phyloP scores from a whole-genome alignment of 805 yeast genomes.

The Myxozyma mucilagina region DNA sequence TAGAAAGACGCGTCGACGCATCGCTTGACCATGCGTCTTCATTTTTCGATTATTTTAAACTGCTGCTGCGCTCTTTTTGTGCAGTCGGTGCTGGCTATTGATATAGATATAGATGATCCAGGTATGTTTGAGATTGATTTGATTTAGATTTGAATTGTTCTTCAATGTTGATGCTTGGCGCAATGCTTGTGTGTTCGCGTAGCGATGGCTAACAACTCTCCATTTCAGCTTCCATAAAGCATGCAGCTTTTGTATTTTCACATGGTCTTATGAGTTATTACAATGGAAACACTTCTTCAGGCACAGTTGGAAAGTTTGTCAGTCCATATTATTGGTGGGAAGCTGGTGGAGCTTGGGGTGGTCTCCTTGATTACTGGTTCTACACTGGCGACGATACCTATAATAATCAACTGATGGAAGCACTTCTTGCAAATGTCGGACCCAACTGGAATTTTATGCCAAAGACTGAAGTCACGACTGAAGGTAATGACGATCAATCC shows the following conservation, averaged over 20 bases:
- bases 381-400: constrained; percentile 71
- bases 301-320: constrained; percentile 82
- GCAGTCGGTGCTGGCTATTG: constrained; percentile 8
- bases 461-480: constrained; percentile 81
- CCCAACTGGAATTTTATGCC: constrained; percentile 79
- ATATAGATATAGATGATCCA: constrained; percentile 16
- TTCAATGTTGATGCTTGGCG: neutral
- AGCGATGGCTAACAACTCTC: neutral
- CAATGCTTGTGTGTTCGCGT: neutral
- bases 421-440: constrained; percentile 74
- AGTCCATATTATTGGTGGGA: constrained; percentile 97
- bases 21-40: neutral
- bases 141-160: neutral
- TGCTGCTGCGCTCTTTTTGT: neutral
- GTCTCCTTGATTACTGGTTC: constrained; percentile 74
- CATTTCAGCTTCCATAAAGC: constrained; percentile 45
- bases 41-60: neutral
- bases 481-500: constrained; percentile 97
- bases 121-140: constrained; percentile 1
- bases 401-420: constrained; percentile 56
- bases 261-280: constrained; percentile 70
- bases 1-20: no score
- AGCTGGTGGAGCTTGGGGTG: constrained; percentile 83
- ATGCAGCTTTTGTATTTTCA: constrained; percentile 54
- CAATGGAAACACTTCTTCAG: constrained; percentile 64